These are phyloP conservation scores for Apium graveolens DNA, from an alignment of 129 eudicot genomes.

Conservation along the genomic window DNA sequence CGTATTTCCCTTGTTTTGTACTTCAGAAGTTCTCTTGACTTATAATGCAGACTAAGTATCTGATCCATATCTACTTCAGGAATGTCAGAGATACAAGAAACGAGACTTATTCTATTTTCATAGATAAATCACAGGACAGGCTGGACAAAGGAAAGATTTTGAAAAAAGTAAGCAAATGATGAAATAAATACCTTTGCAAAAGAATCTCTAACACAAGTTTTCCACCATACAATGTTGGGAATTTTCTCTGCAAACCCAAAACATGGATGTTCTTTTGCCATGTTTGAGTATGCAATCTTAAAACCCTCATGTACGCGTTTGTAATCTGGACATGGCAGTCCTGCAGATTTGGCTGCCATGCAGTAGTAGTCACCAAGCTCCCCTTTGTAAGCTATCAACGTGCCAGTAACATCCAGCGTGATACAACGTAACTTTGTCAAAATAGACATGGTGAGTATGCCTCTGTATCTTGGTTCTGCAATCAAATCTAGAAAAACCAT, in stretches of 20 bases:
- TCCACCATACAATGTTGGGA: slow-evolving; percentile 98
- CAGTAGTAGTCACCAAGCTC: slow-evolving; percentile 98
- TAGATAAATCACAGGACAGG: not conserved
- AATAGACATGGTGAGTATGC: slow-evolving; percentile 43
- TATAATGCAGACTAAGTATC: too few species aligned
- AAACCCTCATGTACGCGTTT: slow-evolving; percentile 93
- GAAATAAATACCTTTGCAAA: slow-evolving; percentile 56
- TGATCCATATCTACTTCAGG: not conserved
- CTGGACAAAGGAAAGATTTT: not conserved
- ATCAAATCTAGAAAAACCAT: not conserved
- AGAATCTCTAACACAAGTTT: slow-evolving; percentile 76
- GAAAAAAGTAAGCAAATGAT: not conserved
- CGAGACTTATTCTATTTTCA: not conserved
- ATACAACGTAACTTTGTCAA: slow-evolving; percentile 61
- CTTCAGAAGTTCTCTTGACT: not conserved
- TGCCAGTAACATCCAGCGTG: slow-evolving; percentile 96
- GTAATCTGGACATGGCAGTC: slow-evolving; percentile 91
- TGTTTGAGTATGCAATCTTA: slow-evolving; percentile 76
- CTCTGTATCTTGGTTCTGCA: not conserved
- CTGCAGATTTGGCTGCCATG: slow-evolving; percentile 94
- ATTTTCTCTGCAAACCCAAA: slow-evolving; percentile 83
- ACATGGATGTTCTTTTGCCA: slow-evolving; percentile 88
- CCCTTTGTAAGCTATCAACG: slow-evolving; percentile 92
- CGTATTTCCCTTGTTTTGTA: not conserved
- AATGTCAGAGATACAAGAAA: not conserved